phyloP scores from a whole-genome alignment of 2,329 filamentous ascomycete species.

The Fusarium nurragi region DNA sequence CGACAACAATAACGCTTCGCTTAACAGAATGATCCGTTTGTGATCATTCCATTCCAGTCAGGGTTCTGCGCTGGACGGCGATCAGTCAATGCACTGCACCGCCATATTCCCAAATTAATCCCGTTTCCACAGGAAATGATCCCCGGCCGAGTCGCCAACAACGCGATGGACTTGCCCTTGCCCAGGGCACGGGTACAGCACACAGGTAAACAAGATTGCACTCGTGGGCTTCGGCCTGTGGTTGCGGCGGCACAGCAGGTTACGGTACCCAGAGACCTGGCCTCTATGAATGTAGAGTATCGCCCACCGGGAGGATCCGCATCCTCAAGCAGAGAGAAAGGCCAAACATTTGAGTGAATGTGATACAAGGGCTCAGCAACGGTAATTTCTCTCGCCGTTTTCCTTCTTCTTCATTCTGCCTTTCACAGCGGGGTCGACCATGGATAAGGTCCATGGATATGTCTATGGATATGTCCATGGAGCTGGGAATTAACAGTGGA shows the following conservation, averaged over 20 bases:
- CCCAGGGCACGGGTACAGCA: slow-evolving; percentile 12
- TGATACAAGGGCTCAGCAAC: slow-evolving; percentile 1
- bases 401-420: background rate
- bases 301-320: slow-evolving; percentile 21
- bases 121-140: background rate
- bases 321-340: slow-evolving; percentile 12
- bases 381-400: background rate
- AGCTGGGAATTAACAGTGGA: slow-evolving; percentile 9
- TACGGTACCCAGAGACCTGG: slow-evolving; percentile 33
- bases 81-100: slow-evolving; percentile 2
- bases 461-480: slow-evolving; percentile 15
- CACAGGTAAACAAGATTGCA: slow-evolving; percentile 27
- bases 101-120: slow-evolving; percentile 26
- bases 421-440: slow-evolving; percentile 2
- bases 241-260: slow-evolving; percentile 30
- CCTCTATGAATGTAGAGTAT: slow-evolving; percentile 1
- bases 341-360: background rate
- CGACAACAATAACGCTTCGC: slow-evolving; percentile 3
- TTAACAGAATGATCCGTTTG: background rate
- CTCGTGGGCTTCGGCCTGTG: slow-evolving; percentile 7
- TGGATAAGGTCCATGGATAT: slow-evolving; percentile 8
- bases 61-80: slow-evolving; percentile 18
- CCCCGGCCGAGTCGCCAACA: slow-evolving; percentile 12
- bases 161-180: too few species aligned
- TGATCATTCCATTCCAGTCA: too few species aligned